Evolutionary conservation across 768 basidiomycete genomes (phyloP).

Genomic region (Omphalotus guepiniiformis): DNA sequence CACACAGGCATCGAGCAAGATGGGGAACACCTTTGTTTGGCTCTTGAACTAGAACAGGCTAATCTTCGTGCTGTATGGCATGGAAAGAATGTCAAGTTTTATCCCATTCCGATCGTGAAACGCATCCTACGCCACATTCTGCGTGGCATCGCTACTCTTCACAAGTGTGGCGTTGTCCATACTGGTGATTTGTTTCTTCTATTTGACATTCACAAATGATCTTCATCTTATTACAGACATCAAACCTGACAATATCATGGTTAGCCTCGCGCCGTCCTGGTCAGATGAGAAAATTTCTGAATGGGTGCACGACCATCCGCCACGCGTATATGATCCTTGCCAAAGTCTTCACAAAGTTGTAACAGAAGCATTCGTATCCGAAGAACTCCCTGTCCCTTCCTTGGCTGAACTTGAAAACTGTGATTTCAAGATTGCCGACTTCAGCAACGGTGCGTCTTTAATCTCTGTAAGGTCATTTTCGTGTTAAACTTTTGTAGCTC

Average conservation of each 20-base stretch:
- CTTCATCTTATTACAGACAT: constrained; percentile 14
- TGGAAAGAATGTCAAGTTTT: background rate
- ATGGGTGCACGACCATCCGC: constrained; percentile 16
- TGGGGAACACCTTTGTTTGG: constrained; percentile 21
- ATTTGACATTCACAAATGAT: background rate
- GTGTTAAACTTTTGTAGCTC: no score
- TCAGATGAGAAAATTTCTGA: constrained; percentile 7
- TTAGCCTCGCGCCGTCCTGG: constrained; percentile 9
- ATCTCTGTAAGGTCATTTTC: no score
- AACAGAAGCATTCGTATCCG: constrained; percentile 10
- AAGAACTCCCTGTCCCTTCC: constrained; percentile 16
- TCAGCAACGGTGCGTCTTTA: no score
- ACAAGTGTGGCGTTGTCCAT: constrained; percentile 19
- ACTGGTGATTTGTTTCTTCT: constrained; percentile 14
- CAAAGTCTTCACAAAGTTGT: constrained; percentile 16
- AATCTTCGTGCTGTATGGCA: background rate
- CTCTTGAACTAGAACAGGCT: constrained; percentile 13
- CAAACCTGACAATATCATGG: constrained; percentile 21
- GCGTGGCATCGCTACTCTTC: constrained; percentile 12
- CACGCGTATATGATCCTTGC: constrained; percentile 11
- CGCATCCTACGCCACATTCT: constrained; percentile 17
- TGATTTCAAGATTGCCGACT: constrained; percentile 15
- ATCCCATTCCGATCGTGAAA: constrained; percentile 16
- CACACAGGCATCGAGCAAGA: constrained; percentile 21
- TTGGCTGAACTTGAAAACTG: constrained; percentile 12